These are phyloP conservation scores for Aureobasidium zeae DNA, from an alignment of 2,329 filamentous ascomycete genomes.

Conservation along the genomic window DNA sequence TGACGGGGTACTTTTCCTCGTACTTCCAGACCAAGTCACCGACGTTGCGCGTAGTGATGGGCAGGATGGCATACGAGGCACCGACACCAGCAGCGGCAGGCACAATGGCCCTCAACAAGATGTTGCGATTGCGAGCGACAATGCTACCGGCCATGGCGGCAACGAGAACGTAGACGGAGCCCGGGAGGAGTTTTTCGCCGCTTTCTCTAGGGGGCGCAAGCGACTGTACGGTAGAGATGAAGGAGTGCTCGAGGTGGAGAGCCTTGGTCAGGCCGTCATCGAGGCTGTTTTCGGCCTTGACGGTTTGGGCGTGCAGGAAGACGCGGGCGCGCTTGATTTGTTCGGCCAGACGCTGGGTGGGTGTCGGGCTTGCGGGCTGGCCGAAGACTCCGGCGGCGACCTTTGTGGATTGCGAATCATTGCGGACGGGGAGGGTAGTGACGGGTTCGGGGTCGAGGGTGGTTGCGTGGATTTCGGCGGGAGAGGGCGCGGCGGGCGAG, in stretches of 20 bases:
- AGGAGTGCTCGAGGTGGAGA: conserved; percentile 77
- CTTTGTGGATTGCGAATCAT: conserved; percentile 24
- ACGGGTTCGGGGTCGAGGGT: conserved; percentile 24
- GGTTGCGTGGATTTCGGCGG: conserved; percentile 27
- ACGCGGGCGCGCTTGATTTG: conserved; percentile 75
- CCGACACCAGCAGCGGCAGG: conserved; percentile 73
- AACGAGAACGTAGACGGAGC: conserved; percentile 83
- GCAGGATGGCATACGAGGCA: conserved; percentile 75
- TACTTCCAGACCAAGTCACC: conserved; percentile 82
- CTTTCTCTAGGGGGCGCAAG: conserved; percentile 78
- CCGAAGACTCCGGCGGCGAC: conserved; percentile 25
- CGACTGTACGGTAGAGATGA: conserved; percentile 80
- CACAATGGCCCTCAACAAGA: conserved; percentile 66
- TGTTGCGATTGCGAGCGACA: conserved; percentile 74
- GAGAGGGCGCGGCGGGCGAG: conserved; percentile 44
- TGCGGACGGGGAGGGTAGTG: conserved; percentile 42
- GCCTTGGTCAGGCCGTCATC: conserved; percentile 73
- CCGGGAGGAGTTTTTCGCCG: conserved; percentile 82
- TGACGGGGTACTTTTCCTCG: conserved; percentile 75
- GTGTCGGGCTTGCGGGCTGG: conserved; percentile 49
- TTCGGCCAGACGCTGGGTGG: conserved; percentile 78
- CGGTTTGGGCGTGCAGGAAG: conserved; percentile 67
- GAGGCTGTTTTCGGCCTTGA: conserved; percentile 67
- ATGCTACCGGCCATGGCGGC: conserved; percentile 93
- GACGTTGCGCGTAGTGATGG: conserved; percentile 83